These are phyloP conservation scores for Chytriomyces sp. DNA, from an alignment of 192 early-diverging fungal species.

Conservation along the genomic window DNA sequence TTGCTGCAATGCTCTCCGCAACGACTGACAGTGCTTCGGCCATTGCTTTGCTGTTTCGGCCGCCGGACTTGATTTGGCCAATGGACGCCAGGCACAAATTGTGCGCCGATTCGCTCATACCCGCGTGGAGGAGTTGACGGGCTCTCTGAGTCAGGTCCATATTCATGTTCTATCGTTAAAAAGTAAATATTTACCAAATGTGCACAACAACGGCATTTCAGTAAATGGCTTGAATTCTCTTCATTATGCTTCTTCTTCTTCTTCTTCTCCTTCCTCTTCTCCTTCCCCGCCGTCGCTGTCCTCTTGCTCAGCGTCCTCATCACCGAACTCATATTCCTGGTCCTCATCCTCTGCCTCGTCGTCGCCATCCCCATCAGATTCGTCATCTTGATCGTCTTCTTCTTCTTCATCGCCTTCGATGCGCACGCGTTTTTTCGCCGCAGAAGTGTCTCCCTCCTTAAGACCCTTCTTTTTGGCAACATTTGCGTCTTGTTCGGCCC, in stretches of 20 bases:
- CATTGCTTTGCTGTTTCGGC: too few species aligned
- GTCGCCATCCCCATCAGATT: conserved; percentile 31
- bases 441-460: conserved; percentile 33
- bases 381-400: conserved; percentile 44
- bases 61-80: too few species aligned
- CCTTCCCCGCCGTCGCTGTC: conserved; percentile 39
- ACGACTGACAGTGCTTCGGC: too few species aligned
- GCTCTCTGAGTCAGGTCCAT: too few species aligned
- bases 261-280: conserved; percentile 19
- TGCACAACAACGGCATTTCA: background rate
- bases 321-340: conserved; percentile 12
- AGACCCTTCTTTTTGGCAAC: conserved; percentile 60
- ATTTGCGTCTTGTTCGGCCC: conserved; percentile 82
- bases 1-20: too few species aligned
- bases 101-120: too few species aligned
- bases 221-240: background rate
- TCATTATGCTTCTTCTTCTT: conserved; percentile 38
- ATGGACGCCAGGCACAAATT: too few species aligned
- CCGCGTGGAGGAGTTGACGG: too few species aligned
- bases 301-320: conserved; percentile 39
- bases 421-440: conserved; percentile 25
- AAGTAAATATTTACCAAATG: background rate
- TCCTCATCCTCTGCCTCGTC: conserved; percentile 25
- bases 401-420: conserved; percentile 41
- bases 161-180: too few species aligned